Evolutionary conservation across 2,329 filamentous ascomycete species (phyloP), one percentile per base, ranked within the genome.

Genomic region (Nothomitra cinnamomea): DNA sequence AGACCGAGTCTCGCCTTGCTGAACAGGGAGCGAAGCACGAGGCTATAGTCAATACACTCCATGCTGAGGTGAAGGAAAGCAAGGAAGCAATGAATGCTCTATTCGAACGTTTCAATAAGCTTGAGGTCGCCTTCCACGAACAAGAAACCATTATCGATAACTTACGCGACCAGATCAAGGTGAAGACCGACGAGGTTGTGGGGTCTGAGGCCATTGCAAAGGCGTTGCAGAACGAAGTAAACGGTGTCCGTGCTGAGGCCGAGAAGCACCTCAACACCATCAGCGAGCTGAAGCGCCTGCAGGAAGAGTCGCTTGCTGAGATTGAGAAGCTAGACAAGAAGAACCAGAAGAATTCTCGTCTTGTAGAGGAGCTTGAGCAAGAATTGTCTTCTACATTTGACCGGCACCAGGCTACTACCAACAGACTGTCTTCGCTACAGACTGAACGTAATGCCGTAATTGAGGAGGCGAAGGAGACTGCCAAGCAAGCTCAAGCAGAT

Each of bases 341-440:
- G 43, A 49, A 54, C 49, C 53, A 87, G 71, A 95, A 94, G 75
- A 94, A 92, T 67, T 85, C 86, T 42, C 81, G 87, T 21, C 74
- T 98, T 12, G 87, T 98, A 7, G 87, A 96, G 65, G 90, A 98
- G 69, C 80, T 98, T 3, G 92, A 98, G 68, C 90, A 96, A 61
- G 92, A 98, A 67, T 80, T 98, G 53, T 89, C 90, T 64, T 87
- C 78, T 65, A 95, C 92, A 69, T 98, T 88, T 67, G 92, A 98
- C 63, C 86, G 95, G 65, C 88, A 90, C 56, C 87, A 95, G 63
- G 73, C 80, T 56, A 82, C 83, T 12, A 88, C 79, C 66, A 94
- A 95, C 69, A 82, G 90, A 53, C 72, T 96, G 53, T 95, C 89
- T 52, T 82, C 85, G 49, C 73, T 90, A 50, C 83, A 88, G 63